Conservation (phyloP, 345 rosid species). For the Gossypioides kirkii region DNA sequence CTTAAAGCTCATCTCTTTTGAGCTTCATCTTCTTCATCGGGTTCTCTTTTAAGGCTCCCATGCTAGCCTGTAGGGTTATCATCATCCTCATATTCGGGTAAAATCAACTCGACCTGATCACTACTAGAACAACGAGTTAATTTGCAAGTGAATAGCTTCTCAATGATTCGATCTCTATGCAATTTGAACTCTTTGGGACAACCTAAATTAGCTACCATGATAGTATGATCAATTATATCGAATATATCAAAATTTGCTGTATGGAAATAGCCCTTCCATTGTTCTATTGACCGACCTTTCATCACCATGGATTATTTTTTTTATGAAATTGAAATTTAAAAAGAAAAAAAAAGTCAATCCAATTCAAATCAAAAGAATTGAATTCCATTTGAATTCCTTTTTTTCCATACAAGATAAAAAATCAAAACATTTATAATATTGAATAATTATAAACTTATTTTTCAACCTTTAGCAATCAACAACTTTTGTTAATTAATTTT, state of each 20-base stretch:
- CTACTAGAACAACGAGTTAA: background rate
- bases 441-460: too few species aligned
- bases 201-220: background rate
- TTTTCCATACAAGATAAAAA: background rate
- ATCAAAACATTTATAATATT: too few species aligned
- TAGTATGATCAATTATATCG: background rate
- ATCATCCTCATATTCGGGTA: background rate
- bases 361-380: background rate
- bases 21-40: background rate
- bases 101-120: background rate
- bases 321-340: background rate
- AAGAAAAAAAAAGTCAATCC: background rate
- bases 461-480: too few species aligned
- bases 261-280: background rate
- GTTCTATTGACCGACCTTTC: background rate
- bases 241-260: background rate
- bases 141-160: background rate
- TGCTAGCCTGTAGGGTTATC: background rate
- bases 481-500: too few species aligned
- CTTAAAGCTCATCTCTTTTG: too few species aligned
- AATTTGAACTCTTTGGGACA: background rate
- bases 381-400: background rate
- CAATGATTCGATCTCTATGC: background rate
- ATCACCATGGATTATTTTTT: background rate
- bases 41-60: background rate